Evolutionary conservation across 805 yeast genomes (phyloP).

Genomic region (Nakazawaea ambrosiae): DNA sequence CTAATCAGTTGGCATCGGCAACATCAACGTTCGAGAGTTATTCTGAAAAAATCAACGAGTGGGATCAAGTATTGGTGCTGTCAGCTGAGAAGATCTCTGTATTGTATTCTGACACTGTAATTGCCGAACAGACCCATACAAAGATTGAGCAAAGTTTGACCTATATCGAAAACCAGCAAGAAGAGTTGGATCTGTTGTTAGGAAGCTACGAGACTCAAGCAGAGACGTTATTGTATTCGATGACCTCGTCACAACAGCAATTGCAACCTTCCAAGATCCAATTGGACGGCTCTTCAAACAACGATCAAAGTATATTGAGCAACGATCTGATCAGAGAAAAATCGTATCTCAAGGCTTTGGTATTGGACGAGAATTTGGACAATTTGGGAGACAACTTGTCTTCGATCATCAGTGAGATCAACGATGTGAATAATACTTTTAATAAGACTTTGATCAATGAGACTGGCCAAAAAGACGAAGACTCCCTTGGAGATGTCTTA

Average conservation of each 20-base stretch:
- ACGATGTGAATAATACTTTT: slow-evolving; percentile 74
- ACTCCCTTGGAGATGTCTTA: slow-evolving; percentile 61
- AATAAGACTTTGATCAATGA: slow-evolving; percentile 46
- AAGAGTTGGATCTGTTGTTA: slow-evolving; percentile 76
- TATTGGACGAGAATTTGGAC: slow-evolving; percentile 75
- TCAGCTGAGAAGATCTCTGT: slow-evolving; percentile 82
- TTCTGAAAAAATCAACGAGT: slow-evolving; percentile 65
- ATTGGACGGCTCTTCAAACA: slow-evolving; percentile 1
- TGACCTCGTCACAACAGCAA: slow-evolving; percentile 23
- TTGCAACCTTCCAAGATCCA: slow-evolving; percentile 16
- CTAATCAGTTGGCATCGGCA: slow-evolving; percentile 70
- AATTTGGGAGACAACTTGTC: slow-evolving; percentile 69
- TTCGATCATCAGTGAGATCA: slow-evolving; percentile 72
- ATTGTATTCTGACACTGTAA: slow-evolving; percentile 66
- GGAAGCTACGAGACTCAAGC: slow-evolving; percentile 78
- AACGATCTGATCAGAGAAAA: slow-evolving; percentile 85
- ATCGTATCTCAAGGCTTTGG: slow-evolving; percentile 83
- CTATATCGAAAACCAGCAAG: slow-evolving; percentile 87
- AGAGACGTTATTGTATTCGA: slow-evolving; percentile 36
- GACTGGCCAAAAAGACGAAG: slow-evolving; percentile 29
- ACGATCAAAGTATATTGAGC: slow-evolving; percentile 29
- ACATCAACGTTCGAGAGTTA: slow-evolving; percentile 69
- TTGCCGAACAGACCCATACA: slow-evolving; percentile 79
- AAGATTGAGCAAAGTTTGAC: slow-evolving; percentile 82
- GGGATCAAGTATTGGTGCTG: slow-evolving; percentile 81